Evolutionary conservation across 2,329 filamentous ascomycete genomes (phyloP).

Genomic region (Chaetothyriales sp.): DNA sequence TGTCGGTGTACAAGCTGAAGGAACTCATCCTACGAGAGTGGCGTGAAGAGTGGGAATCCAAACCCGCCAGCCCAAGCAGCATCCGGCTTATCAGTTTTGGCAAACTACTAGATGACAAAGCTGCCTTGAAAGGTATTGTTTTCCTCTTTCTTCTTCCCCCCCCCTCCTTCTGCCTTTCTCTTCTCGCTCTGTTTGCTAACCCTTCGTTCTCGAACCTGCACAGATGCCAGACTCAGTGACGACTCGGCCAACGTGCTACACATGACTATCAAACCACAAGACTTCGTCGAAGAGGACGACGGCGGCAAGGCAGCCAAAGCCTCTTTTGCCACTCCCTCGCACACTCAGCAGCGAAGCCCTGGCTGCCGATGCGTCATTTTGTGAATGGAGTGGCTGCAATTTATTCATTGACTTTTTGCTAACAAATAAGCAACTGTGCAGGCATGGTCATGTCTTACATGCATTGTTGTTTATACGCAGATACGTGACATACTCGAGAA

Average conservation of each 20-base stretch:
- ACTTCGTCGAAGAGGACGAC: conserved; percentile 61
- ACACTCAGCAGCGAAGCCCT: conserved; percentile 41
- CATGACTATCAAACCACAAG: conserved; percentile 80
- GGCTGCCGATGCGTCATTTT: conserved; percentile 52
- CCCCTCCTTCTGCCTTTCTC: neutral
- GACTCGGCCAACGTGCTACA: conserved; percentile 75
- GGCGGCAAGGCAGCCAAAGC: conserved; percentile 47
- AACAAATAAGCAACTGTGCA: too few species aligned
- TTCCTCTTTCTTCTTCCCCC: neutral
- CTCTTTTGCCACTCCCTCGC: conserved; percentile 33
- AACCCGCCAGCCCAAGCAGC: conserved; percentile 70
- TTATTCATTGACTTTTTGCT: neutral
- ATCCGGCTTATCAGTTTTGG: conserved; percentile 89
- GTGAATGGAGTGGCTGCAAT: conserved; percentile 22
- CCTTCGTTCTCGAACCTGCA: neutral
- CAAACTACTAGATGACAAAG: conserved; percentile 78
- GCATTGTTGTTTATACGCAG: neutral
- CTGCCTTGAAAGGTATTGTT: conserved; percentile 57
- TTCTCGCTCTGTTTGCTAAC: neutral
- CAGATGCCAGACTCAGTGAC: conserved; percentile 65
- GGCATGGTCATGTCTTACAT: too few species aligned
- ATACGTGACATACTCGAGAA: neutral
- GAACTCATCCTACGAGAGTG: conserved; percentile 88
- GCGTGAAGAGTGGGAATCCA: conserved; percentile 77
- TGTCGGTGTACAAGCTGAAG: conserved; percentile 87